Evolutionary conservation across 2,329 filamentous ascomycete species (phyloP).

Genomic region (Lasiodiplodia theobromae): DNA sequence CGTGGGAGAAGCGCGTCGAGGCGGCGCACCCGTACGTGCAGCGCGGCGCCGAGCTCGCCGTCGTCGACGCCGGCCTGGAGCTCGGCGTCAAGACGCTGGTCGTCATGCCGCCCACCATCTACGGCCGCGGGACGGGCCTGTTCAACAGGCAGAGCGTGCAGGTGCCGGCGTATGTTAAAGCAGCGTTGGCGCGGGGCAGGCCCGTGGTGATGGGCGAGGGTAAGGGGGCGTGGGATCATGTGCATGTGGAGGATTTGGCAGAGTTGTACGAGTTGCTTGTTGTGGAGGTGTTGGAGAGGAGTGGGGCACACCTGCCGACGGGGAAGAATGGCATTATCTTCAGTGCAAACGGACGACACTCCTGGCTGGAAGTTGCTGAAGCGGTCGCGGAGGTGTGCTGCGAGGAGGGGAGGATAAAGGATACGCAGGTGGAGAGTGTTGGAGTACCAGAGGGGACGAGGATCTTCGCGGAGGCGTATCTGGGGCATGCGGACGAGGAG

Average conservation of each 20-base stretch:
- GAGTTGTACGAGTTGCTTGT: slow-evolving; percentile 17
- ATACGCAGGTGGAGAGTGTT: slow-evolving; percentile 17
- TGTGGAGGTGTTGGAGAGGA: slow-evolving; percentile 13
- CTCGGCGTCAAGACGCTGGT: background rate
- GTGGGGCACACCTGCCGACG: slow-evolving; percentile 12
- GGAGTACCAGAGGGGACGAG: slow-evolving; percentile 16
- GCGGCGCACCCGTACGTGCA: slow-evolving; percentile 31
- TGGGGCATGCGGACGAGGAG: slow-evolving; percentile 7
- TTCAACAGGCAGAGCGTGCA: slow-evolving; percentile 34
- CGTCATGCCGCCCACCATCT: slow-evolving; percentile 30
- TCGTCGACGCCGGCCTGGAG: slow-evolving; percentile 8
- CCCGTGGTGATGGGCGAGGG: slow-evolving; percentile 21
- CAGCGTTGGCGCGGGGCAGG: background rate
- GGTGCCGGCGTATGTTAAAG: slow-evolving; percentile 30
- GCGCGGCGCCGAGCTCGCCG: slow-evolving; percentile 32
- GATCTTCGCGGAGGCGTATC: slow-evolving; percentile 7
- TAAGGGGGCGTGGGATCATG: slow-evolving; percentile 23
- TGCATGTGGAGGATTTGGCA: slow-evolving; percentile 29
- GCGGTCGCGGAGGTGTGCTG: slow-evolving; percentile 20
- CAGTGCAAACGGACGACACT: slow-evolving; percentile 20
- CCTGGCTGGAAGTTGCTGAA: slow-evolving; percentile 29
- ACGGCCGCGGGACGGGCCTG: slow-evolving; percentile 34
- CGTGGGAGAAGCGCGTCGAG: slow-evolving; percentile 31
- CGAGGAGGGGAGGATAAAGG: background rate
- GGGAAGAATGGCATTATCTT: slow-evolving; percentile 29